Evolutionary conservation across 1,284 basidiomycete species (phyloP).

Genomic region (Malassezia arunalokei): DNA sequence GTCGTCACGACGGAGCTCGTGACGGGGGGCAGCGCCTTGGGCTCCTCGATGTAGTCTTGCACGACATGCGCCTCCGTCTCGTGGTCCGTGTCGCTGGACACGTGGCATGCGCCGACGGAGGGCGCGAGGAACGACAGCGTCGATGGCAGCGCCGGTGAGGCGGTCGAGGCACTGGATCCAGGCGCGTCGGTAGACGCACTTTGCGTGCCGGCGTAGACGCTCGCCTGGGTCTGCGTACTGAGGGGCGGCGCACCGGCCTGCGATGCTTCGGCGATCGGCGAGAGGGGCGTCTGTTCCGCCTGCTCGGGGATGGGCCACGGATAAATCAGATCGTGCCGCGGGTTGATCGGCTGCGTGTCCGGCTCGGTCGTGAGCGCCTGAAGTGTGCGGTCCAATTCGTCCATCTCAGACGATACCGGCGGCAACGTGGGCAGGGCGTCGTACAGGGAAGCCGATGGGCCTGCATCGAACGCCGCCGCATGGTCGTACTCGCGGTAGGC

Average conservation of each 20-base stretch:
- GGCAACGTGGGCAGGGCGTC: background rate
- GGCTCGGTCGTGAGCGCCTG: background rate
- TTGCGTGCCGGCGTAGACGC: background rate
- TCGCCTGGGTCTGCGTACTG: background rate
- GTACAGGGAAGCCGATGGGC: background rate
- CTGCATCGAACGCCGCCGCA: background rate
- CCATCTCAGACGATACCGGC: background rate
- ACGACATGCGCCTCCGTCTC: background rate
- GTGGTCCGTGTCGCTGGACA: background rate
- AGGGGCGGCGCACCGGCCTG: background rate
- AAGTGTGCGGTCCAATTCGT: background rate
- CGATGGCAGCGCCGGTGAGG: conserved; percentile 8
- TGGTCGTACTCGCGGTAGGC: conserved; percentile 1
- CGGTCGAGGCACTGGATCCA: background rate
- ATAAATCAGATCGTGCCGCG: conserved; percentile 13
- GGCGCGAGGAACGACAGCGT: conserved; percentile 12
- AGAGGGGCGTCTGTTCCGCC: background rate
- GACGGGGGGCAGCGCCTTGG: background rate
- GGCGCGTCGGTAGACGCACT: background rate
- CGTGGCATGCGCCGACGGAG: background rate
- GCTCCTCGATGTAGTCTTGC: background rate
- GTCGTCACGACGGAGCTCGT: background rate
- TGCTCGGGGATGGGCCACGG: conserved; percentile 1
- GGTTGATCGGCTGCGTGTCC: background rate
- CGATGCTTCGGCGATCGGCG: background rate